Conservation (phyloP, 441 rosid genomes). For the Adansonia rubrostipa region DNA sequence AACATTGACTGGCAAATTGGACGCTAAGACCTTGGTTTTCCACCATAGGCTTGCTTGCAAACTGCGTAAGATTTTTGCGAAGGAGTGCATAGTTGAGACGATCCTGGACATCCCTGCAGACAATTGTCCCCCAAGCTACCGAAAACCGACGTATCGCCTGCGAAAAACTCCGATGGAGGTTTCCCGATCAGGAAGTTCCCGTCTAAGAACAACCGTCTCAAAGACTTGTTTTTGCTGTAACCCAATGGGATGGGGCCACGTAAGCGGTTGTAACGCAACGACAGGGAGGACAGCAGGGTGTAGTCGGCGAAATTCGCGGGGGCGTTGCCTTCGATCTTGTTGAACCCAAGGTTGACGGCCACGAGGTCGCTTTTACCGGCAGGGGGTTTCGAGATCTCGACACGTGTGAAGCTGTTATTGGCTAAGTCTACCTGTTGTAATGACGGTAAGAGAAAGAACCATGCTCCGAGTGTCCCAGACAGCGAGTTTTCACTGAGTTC, state of each 20-base stretch:
- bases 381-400: conserved; percentile 50
- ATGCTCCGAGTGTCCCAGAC: conserved; percentile 59
- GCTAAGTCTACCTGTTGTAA: conserved; percentile 77
- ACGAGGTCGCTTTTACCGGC: conserved; percentile 52
- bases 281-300: conserved; percentile 61
- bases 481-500: conserved; percentile 81
- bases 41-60: conserved; percentile 79
- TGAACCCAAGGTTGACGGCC: conserved; percentile 77
- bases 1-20: conserved; percentile 3
- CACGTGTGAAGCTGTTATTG: conserved; percentile 59
- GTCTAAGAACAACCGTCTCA: conserved; percentile 68
- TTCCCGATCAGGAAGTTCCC: conserved; percentile 80
- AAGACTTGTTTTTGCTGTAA: conserved; percentile 49
- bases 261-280: conserved; percentile 66
- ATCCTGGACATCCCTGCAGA: conserved; percentile 66
- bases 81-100: conserved; percentile 69
- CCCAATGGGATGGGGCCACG: conserved; percentile 71
- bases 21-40: conserved; percentile 59
- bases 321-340: conserved; percentile 51
- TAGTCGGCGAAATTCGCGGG: conserved; percentile 59
- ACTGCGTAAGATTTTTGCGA: conserved; percentile 68
- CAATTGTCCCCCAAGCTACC: conserved; percentile 92
- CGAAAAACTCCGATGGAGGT: conserved; percentile 60
- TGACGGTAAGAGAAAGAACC: conserved; percentile 76
- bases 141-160: conserved; percentile 37